These are phyloP conservation scores for Psidium friedrichsthalianum DNA, from an alignment of 345 rosid species.

Conservation along the genomic window DNA sequence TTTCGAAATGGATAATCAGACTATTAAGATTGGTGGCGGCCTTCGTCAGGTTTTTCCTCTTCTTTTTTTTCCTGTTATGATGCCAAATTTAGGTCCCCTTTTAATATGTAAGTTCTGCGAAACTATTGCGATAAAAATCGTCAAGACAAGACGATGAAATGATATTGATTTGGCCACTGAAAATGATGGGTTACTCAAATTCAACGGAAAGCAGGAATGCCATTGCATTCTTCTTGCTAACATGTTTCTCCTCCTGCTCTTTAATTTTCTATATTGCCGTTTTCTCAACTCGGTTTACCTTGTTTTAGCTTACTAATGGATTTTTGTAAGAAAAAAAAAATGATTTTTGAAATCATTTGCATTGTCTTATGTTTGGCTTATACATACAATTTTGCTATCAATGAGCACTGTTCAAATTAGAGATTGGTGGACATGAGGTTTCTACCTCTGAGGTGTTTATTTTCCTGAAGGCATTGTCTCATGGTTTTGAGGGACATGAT, in stretches of 20 bases:
- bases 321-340: not conserved
- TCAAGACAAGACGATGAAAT: not conserved
- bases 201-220: not conserved
- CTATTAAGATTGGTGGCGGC: conserved; percentile 82
- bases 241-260: not conserved
- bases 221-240: not conserved
- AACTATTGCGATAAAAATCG: not conserved
- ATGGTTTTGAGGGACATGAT: not conserved
- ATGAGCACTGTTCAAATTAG: not conserved
- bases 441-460: not conserved
- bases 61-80: not conserved
- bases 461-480: not conserved
- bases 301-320: not conserved
- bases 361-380: not conserved
- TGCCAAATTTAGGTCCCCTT: not conserved
- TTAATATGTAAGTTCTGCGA: not conserved
- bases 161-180: not conserved
- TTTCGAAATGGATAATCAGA: conserved; percentile 61
- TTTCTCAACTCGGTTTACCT: not conserved
- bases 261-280: not conserved
- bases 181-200: not conserved
- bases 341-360: not conserved
- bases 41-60: conserved; percentile 56
- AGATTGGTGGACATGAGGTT: not conserved
- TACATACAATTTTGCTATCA: not conserved